Evolutionary conservation across 148 eudicot species (phyloP), one percentile per base, ranked within the genome.

Genomic region (Rheum nobile): DNA sequence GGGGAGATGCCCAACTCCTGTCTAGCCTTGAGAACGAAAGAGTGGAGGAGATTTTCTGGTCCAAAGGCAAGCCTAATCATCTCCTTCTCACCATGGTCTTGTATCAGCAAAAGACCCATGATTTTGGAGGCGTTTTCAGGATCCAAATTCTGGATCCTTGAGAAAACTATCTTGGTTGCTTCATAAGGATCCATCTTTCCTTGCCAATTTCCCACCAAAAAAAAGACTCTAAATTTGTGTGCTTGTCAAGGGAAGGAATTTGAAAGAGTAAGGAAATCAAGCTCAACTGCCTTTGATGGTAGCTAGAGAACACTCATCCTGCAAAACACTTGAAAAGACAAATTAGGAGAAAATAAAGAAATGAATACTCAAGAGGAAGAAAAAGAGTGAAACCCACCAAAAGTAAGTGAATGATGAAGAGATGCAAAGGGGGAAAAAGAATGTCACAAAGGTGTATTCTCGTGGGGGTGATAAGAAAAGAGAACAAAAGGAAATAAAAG

Each of bases 111-210:
- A 59, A 72, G 78, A 0, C 85, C 83, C 12, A 85, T 68, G 74
- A 85, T 82, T 63, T 85, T 85, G 5, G 82, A 77, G 50, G 72
- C 85, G 24, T 80, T 78, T 52, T 85, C 83, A 1, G 85, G 85
- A 32, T 85, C 87, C 37, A 82, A 19, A 22, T 76, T 76, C 76
- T 82, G 79, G 19, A 85, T 82, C 72, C 83, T 75, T 32, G 74
- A 72, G 71, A 67, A 80, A 21, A 85, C 76, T 34, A 78, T 77
- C 50, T 82, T 78, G 16, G 81, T 82, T 37, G 83, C 79, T 61
- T 82, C 83, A 16, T 79, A 72, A 37, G 77, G 50, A 44, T 81
- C 86, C 84, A 81, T 84, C 21, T 11, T 31, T 34, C 13, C 2
- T 31, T 52, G 9, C 17, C 6, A 22, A 8, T 24, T 54, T 22